Evolutionary conservation across 2,329 filamentous ascomycete species (phyloP), one percentile per base, ranked within the genome.

Genomic region (Nemania sp.): DNA sequence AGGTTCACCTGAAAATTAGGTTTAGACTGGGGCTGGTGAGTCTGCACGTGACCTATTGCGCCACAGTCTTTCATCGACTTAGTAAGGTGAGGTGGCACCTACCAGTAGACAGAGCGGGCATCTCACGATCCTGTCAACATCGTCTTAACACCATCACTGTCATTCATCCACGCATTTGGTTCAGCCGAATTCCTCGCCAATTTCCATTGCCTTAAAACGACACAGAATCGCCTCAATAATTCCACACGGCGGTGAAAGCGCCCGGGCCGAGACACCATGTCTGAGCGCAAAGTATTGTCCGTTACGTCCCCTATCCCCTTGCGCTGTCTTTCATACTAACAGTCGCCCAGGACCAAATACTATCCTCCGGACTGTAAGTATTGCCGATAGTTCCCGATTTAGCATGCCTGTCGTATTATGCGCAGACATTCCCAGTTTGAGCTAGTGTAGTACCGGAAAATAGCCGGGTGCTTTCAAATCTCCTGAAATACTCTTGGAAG

Each of bases 291-390:
- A 72, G 77, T 79, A 42, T 67, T 78, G 68, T 69, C 54, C 15
- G 69, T 67, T 50, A 62, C 35, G 3, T 50, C 39, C 43, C 34
- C 64, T 34, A 43, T 60, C 32, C 47, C 57, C 43, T 25, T 5
- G 20, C 34, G 32, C 20, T 34, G 40, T 57, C 21, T 20, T n/a
- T 35, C 12, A 43, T 67, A 40, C 69, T 71, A 65, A 70, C 62
- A 17, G 40, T 37, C 11, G 5, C 40, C 2, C 37, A 52, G 55
- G 68, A 69, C 68, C 52, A 85, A 86, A 73, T 86, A 85, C 75
- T 87, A 83, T 69, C 85, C 85, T 77, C 90, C 77, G 80, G 92
- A 98, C 75, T 99, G 62, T 64, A 52, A 64, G 62, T 61, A 39
- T 45, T 29, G 3, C 18, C 29, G 11, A 13, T 7, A 55, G 45